Evolutionary conservation across 108 stramenopile genomes (phyloP).

Genomic region (Skeletonema marinoi): DNA sequence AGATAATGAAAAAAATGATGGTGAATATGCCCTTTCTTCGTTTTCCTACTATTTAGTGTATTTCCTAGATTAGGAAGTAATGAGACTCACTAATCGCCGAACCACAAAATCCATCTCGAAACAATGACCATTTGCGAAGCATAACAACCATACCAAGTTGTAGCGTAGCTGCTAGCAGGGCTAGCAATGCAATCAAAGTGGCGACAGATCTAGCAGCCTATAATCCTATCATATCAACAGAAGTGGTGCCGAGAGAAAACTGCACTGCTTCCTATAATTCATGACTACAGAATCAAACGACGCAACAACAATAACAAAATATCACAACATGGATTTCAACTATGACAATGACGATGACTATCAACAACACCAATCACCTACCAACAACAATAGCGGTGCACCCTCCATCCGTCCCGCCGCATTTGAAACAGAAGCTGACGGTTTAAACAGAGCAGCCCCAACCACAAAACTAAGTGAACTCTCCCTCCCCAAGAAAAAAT

Average conservation of each 20-base stretch:
- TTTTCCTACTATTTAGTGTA: neutral
- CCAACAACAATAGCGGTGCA: neutral
- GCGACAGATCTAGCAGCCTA: too few relatives aligned
- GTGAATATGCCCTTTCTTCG: too few relatives aligned
- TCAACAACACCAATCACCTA: neutral
- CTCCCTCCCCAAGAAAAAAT: constrained; percentile 64
- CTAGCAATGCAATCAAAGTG: too few relatives aligned
- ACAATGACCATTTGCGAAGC: too few relatives aligned
- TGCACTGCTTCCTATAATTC: too few relatives aligned
- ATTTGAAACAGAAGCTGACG: neutral
- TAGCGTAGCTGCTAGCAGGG: too few relatives aligned
- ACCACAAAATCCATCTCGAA: too few relatives aligned
- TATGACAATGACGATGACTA: constrained; percentile 10
- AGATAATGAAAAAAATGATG: too few relatives aligned
- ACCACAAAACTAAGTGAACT: constrained; percentile 13
- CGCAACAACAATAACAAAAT: neutral
- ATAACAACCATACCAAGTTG: too few relatives aligned
- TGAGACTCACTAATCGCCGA: neutral
- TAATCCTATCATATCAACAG: too few relatives aligned
- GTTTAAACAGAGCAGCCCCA: neutral
- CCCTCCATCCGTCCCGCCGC: neutral
- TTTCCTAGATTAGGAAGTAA: neutral
- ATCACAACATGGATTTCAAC: constrained; percentile 21
- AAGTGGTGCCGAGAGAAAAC: too few relatives aligned
- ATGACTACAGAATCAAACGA: neutral